Conservation (phyloP, 495 filamentous ascomycete genomes). For the Hyaloscypha bicolor region DNA sequence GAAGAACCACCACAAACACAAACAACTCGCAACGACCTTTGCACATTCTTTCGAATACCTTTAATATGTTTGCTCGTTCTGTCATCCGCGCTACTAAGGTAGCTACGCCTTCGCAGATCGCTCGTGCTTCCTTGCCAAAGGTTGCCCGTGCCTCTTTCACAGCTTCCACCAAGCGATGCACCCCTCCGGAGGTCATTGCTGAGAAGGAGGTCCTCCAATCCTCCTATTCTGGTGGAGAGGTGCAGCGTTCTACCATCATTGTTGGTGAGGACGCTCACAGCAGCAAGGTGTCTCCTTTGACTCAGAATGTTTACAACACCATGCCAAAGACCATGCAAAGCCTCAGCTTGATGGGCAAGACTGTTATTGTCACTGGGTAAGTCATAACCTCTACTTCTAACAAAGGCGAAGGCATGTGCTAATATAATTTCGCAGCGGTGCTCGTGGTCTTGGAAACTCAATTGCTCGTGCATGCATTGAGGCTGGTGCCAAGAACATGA, state of each 20-base stretch:
- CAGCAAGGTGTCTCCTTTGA: conserved; percentile 42
- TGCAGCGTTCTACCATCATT: conserved; percentile 22
- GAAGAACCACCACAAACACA: conserved; percentile 3
- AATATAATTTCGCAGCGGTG: conserved; percentile 53
- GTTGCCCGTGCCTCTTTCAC: conserved; percentile 24
- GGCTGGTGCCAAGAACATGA: conserved; percentile 70
- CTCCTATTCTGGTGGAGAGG: conserved; percentile 24
- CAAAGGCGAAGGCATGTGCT: background rate
- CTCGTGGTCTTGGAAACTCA: conserved; percentile 73
- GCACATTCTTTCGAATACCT: conserved; percentile 9
- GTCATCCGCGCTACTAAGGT: conserved; percentile 17
- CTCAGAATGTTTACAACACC: conserved; percentile 43
- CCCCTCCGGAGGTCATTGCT: conserved; percentile 25
- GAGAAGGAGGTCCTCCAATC: conserved; percentile 26
- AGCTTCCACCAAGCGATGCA: background rate
- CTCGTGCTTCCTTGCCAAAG: conserved; percentile 12
- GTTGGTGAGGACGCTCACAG: conserved; percentile 12
- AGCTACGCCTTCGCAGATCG: background rate
- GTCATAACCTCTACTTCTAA: conserved; percentile 27
- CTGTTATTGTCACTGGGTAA: conserved; percentile 74
- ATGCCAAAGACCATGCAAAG: conserved; percentile 63
- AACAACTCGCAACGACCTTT: background rate
- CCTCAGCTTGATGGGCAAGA: conserved; percentile 66
- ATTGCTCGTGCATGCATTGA: conserved; percentile 78
- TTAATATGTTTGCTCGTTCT: conserved; percentile 25